Evolutionary conservation across 495 filamentous ascomycete species (phyloP), one percentile per base, ranked within the genome.

Genomic region (Xylaria intraflava): DNA sequence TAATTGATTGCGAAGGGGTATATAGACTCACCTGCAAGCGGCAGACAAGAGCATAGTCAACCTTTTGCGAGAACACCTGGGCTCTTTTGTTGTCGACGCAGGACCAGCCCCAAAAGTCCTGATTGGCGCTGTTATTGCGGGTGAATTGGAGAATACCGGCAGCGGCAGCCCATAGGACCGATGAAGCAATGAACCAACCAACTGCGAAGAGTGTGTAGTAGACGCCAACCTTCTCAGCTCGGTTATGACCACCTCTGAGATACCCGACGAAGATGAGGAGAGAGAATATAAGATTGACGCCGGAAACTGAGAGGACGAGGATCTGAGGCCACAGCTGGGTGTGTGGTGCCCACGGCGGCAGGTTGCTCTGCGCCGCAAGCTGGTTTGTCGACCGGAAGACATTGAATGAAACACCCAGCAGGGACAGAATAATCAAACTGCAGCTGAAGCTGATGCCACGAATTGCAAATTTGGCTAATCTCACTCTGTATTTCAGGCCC

Each of bases 41-140:
- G 76, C 93, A 99, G 62, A 97, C 79, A n/a, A 99, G 83, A 42
- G 79, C 81, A 71, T 96, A 99, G 69, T 90, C 79, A 54, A 99
- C 79, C 46, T 89, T 82, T 22, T 89, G 70, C 52, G 81, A 66
- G 67, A 89, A 96, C 20, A 94, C 69, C 52, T 87, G 67, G 35
- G 83, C 69, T 46, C 93, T 82, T 43, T 81, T 84, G 65, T 96
- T 97, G 56, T 95, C 78, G 24, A 89, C 87, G 65, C 93, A 99
- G 3, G 88, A 79, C 93, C 93, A 99, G 24, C 90, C 92, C 93
- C 93, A 99, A 62, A 99, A 77, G 66, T 97, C 93, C 62, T 96
- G 78, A 51, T 83, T 85, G 35, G 81, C 71, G 59, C 83, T 85
- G 64, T 81, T 84, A 56, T 79, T 73, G 62, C 87, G 86, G 31